phyloP scores from a whole-genome alignment of 1,139 yeast genomes.

The Saccharomycopsis hybrid region DNA sequence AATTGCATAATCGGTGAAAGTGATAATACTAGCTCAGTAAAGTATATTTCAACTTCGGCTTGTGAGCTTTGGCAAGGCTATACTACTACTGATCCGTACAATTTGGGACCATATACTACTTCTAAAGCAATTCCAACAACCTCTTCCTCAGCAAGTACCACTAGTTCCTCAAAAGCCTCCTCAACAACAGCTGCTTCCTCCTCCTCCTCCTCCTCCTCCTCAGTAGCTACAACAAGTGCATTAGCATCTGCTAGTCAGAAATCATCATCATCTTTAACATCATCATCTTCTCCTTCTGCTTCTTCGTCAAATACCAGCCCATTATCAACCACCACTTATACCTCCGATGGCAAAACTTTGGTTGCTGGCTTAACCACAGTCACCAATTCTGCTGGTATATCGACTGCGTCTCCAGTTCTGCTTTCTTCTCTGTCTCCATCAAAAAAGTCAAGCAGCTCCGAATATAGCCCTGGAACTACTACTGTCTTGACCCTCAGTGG shows the following conservation, averaged over 20 bases:
- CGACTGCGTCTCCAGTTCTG: too few species aligned
- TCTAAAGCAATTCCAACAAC: slow-evolving; percentile 1
- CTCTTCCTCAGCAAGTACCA: background rate
- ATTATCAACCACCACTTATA: too few species aligned
- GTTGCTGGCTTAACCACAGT: too few species aligned
- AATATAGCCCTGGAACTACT: background rate
- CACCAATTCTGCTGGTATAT: too few species aligned
- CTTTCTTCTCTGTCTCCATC: background rate
- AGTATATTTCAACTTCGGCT: background rate
- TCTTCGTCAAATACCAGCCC: background rate
- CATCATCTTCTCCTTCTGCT: background rate
- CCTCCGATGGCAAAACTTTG: too few species aligned
- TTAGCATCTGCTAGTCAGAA: background rate
- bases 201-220: background rate
- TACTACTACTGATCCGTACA: slow-evolving; percentile 5
- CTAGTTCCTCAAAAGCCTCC: background rate
- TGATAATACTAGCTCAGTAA: background rate
- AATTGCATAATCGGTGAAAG: slow-evolving; percentile 7
- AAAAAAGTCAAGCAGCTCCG: background rate
- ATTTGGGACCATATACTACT: slow-evolving; percentile 2
- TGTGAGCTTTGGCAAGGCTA: background rate
- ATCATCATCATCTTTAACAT: background rate
- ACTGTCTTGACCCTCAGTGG: slow-evolving; percentile 6
- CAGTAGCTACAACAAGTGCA: background rate
- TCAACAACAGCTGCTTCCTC: background rate